These are phyloP conservation scores for Neopestalotiopsis sp. DNA, from an alignment of 2,329 filamentous ascomycete species.

Conservation along the genomic window DNA sequence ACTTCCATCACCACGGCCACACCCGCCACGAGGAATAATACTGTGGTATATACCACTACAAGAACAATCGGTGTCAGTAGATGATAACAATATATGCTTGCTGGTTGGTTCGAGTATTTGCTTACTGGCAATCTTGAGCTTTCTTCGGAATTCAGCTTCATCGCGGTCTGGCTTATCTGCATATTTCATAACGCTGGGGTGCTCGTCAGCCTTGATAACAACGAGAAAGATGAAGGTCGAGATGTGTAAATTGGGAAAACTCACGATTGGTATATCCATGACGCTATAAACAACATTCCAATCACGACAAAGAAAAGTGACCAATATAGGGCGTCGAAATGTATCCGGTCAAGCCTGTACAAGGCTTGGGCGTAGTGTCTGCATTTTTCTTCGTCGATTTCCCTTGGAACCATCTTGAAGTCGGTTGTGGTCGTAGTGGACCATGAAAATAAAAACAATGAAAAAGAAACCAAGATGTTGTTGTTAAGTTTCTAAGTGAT, in stretches of 20 bases:
- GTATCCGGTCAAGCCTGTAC: conserved; percentile 35
- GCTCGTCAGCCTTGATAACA: neutral
- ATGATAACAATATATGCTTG: neutral
- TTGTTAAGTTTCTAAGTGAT: neutral
- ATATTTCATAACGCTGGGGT: conserved; percentile 40
- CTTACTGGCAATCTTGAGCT: conserved; percentile 40
- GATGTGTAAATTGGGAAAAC: conserved; percentile 7
- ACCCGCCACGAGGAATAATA: conserved; percentile 50
- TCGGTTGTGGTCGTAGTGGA: neutral
- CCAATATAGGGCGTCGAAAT: conserved; percentile 48
- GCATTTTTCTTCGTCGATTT: conserved; percentile 38
- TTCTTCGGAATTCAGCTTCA: conserved; percentile 42
- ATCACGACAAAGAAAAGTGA: conserved; percentile 43
- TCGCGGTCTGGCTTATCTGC: conserved; percentile 36
- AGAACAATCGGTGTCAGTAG: neutral
- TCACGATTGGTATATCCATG: conserved; percentile 42
- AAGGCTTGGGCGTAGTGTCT: conserved; percentile 46
- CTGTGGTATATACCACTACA: conserved; percentile 13
- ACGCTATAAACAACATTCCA: conserved; percentile 40
- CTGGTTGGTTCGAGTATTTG: conserved; percentile 42
- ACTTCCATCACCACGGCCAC: conserved; percentile 58
- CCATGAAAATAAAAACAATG: neutral
- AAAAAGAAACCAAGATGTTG: neutral
- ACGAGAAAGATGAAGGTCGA: neutral
- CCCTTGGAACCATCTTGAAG: neutral